phyloP scores from a whole-genome alignment of 2,329 filamentous ascomycete genomes.

The Sporothrix variecibatus region DNA sequence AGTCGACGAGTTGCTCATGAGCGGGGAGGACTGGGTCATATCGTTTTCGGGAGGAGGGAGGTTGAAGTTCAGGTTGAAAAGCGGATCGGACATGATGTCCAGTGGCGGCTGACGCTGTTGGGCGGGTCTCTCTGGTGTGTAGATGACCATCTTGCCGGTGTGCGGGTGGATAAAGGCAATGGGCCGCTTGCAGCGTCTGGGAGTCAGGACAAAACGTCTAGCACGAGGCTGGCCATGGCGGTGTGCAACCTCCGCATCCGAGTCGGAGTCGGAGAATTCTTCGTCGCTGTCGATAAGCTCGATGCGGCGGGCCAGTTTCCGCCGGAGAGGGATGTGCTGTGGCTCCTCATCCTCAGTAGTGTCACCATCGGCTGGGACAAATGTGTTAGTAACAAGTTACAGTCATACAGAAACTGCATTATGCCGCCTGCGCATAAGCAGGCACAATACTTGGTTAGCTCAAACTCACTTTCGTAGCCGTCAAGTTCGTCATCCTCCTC shows the following conservation, averaged over 20 bases:
- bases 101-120: conserved; percentile 8
- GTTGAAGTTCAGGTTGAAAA: not conserved
- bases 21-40: conserved; percentile 49
- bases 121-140: conserved; percentile 51
- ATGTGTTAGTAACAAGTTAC: conserved; percentile 42
- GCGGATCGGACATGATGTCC: conserved; percentile 3
- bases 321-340: conserved; percentile 51
- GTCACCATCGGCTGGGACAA: conserved; percentile 56
- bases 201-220: conserved; percentile 57
- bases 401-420: conserved; percentile 26
- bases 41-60: not conserved
- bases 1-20: conserved; percentile 68
- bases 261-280: conserved; percentile 54
- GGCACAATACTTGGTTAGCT: not conserved
- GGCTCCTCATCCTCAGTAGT: conserved; percentile 63
- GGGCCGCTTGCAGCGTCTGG: conserved; percentile 54
- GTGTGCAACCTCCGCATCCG: conserved; percentile 49
- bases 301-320: conserved; percentile 44
- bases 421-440: not conserved
- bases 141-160: conserved; percentile 64
- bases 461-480: conserved; percentile 61
- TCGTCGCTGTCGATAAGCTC: conserved; percentile 45
- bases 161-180: conserved; percentile 60
- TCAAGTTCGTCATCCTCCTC: conserved; percentile 48
- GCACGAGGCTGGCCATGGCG: conserved; percentile 56